Evolutionary conservation across 148 eudicot species (phyloP).

Genomic region (Vaccinium darrowii): DNA sequence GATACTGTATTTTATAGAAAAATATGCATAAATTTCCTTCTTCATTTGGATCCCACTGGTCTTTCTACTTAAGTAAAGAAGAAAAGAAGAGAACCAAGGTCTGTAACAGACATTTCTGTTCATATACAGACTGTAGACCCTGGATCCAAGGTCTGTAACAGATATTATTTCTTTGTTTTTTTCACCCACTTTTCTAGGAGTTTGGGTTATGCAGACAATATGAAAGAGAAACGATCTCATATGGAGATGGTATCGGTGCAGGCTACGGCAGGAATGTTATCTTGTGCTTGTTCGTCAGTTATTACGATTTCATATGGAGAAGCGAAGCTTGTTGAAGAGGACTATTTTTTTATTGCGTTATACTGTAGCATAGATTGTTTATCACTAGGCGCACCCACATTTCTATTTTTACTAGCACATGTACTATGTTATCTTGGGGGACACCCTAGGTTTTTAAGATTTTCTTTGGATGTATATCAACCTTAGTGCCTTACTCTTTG

Average conservation of each 20-base stretch:
- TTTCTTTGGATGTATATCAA: no score
- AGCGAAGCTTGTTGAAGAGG: no score
- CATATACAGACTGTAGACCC: background rate
- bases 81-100: background rate
- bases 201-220: conserved; percentile 47
- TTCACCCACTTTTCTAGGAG: conserved; percentile 32
- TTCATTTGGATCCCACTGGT: background rate
- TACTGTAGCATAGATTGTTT: no score
- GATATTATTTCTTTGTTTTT: background rate
- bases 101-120: background rate
- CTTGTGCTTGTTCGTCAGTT: conserved; percentile 73
- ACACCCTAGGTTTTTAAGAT: no score
- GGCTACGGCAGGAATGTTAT: conserved; percentile 66
- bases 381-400: no score
- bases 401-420: no score
- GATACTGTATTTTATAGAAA: background rate
- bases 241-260: conserved; percentile 66
- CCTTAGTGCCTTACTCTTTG: no score
- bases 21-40: background rate
- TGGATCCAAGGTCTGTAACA: background rate
- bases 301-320: conserved; percentile 27
- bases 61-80: background rate
- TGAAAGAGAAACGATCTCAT: conserved; percentile 54
- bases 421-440: no score
- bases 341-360: no score